Evolutionary conservation across 2,329 filamentous ascomycete genomes (phyloP).

Genomic region (Amauroascus verrucosus): DNA sequence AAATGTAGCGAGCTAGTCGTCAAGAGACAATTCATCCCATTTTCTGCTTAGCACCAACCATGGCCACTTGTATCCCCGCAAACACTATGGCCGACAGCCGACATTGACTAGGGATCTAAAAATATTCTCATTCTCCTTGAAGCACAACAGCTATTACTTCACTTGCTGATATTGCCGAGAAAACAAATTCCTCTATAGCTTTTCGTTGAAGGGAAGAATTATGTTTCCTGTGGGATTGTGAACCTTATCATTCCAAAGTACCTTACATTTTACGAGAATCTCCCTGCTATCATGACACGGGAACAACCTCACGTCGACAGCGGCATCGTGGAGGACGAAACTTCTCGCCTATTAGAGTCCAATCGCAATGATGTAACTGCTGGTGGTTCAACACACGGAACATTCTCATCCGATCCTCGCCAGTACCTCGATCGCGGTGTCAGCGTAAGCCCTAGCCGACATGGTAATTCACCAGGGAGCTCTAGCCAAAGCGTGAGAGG

Average conservation of each 20-base stretch:
- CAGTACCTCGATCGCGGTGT: slow-evolving; percentile 18
- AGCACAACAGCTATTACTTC: too few relatives aligned
- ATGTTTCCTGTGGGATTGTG: too few relatives aligned
- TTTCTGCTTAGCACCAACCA: too few relatives aligned
- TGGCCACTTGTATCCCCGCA: too few relatives aligned
- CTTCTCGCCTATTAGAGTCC: slow-evolving; percentile 1
- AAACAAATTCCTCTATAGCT: too few relatives aligned
- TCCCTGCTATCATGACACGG: background rate
- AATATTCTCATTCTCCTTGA: too few relatives aligned
- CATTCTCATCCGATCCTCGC: background rate
- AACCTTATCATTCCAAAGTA: too few relatives aligned
- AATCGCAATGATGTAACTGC: background rate
- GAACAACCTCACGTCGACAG: background rate
- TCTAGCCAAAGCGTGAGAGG: slow-evolving; percentile 22
- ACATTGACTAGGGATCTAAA: too few relatives aligned
- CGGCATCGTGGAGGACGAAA: background rate
- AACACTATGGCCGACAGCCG: background rate
- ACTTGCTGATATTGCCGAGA: too few relatives aligned
- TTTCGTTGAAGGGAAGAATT: too few relatives aligned
- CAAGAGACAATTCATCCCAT: too few relatives aligned
- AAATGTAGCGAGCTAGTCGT: too few relatives aligned
- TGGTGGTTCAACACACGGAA: slow-evolving; percentile 3
- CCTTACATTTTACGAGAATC: background rate
- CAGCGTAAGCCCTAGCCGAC: slow-evolving; percentile 22
- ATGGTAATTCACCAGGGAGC: slow-evolving; percentile 19